These are phyloP conservation scores for Mycena polygramma DNA, from an alignment of 768 basidiomycete species.

Conservation along the genomic window DNA sequence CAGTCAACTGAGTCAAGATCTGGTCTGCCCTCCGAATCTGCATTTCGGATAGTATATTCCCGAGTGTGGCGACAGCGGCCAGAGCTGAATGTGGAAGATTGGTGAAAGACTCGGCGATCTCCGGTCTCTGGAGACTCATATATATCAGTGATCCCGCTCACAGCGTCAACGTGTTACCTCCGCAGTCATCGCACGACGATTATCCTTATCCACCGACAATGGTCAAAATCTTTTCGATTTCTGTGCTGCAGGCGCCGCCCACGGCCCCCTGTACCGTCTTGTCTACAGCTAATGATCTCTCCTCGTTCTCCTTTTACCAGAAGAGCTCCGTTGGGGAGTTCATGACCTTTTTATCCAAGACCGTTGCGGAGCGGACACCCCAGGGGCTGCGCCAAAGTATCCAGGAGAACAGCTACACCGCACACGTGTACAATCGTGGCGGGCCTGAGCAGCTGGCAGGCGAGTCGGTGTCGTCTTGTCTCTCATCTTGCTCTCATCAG, in stretches of 20 bases:
- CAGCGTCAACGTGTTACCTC: neutral
- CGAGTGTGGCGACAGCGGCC: too few species aligned
- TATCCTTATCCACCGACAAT: conserved; percentile 49
- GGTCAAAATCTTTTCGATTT: conserved; percentile 93
- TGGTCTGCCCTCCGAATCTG: too few species aligned
- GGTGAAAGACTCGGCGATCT: too few species aligned
- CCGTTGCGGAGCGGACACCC: conserved; percentile 88
- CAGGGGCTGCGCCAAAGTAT: conserved; percentile 94
- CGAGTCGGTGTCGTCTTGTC: conserved; percentile 49
- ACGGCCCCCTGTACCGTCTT: conserved; percentile 75
- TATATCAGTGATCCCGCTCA: neutral
- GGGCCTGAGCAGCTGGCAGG: conserved; percentile 89
- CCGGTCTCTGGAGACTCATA: too few species aligned
- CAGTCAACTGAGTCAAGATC: too few species aligned
- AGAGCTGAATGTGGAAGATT: too few species aligned
- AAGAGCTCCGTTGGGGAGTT: conserved; percentile 90
- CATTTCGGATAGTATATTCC: too few species aligned
- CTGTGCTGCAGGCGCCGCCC: conserved; percentile 77
- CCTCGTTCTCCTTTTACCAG: conserved; percentile 95
- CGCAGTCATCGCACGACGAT: neutral
- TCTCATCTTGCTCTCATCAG: too few species aligned
- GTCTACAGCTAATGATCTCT: conserved; percentile 80
- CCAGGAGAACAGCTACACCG: conserved; percentile 93
- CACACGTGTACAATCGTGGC: conserved; percentile 93
- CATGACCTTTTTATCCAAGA: conserved; percentile 94